These are phyloP conservation scores for Colletotrichum trifolii DNA, from an alignment of 2,329 filamentous ascomycete species.

Conservation along the genomic window DNA sequence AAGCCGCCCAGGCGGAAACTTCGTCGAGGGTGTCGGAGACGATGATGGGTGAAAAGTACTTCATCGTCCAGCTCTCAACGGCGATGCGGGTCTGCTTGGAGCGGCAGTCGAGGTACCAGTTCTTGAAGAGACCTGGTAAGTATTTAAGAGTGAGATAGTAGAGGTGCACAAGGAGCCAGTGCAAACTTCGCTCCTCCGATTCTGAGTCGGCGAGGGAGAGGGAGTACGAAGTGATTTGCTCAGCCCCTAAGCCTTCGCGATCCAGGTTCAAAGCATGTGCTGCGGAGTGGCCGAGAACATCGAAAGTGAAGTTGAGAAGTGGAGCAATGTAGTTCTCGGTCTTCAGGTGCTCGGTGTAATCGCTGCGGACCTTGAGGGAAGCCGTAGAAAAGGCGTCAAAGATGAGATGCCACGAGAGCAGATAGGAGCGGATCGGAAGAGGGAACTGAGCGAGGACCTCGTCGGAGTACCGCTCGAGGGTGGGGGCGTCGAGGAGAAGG, in stretches of 20 bases:
- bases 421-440: constrained; percentile 77
- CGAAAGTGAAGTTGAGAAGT: constrained; percentile 83
- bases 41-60: constrained; percentile 80
- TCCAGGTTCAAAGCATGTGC: constrained; percentile 81
- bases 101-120: constrained; percentile 85
- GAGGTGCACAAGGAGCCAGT: constrained; percentile 86
- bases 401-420: constrained; percentile 89
- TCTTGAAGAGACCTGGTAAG: constrained; percentile 80
- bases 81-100: constrained; percentile 83
- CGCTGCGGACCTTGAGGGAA: constrained; percentile 82
- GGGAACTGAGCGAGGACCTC: constrained; percentile 77
- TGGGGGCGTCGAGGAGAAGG: constrained; percentile 82
- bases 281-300: constrained; percentile 82
- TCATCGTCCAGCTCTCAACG: constrained; percentile 87
- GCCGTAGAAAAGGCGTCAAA: constrained; percentile 86
- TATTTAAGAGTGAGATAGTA: constrained; percentile 86
- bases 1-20: constrained; percentile 73
- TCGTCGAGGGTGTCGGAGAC: constrained; percentile 74
- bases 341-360: constrained; percentile 85
- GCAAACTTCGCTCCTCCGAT: constrained; percentile 76
- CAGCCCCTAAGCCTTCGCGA: constrained; percentile 68
- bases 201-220: constrained; percentile 66
- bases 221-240: constrained; percentile 67
- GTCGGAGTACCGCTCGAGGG: constrained; percentile 73
- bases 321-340: constrained; percentile 74